Evolutionary conservation across 140 eudicot species (phyloP).

Genomic region (Oenanthe javanica): DNA sequence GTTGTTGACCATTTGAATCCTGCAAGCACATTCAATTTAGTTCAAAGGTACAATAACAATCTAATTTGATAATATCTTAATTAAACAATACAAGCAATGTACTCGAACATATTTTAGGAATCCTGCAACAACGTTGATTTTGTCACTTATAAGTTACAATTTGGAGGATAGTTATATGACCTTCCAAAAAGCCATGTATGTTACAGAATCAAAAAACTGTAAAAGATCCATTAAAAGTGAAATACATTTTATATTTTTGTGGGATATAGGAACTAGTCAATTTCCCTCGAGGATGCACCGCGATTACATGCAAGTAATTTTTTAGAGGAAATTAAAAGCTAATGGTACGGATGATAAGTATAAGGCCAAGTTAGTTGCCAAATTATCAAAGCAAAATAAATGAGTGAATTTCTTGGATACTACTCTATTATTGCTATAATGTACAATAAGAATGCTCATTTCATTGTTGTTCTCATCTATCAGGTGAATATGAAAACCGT

Average conservation of each 20-base stretch:
- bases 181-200: background rate
- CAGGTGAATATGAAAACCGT: no score
- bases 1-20: slow-evolving; percentile 8
- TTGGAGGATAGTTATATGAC: background rate
- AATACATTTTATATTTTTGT: background rate
- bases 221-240: background rate
- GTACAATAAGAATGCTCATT: no score
- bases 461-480: no score
- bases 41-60: background rate
- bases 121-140: background rate
- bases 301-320: background rate
- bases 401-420: no score
- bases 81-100: background rate
- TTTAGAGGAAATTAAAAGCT: no score
- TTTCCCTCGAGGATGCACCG: background rate
- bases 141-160: background rate
- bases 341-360: no score
- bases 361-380: no score
- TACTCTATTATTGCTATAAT: no score
- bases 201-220: background rate
- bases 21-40: background rate
- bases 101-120: background rate
- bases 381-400: no score
- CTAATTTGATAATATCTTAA: background rate
- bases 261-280: background rate